Percentiles rank a stretch among this genome's conserved stretches.
These are phyloP conservation scores for Lachnellula willkommii DNA, from an alignment of 2,329 filamentous ascomycete genomes.

Conservation along the genomic window DNA sequence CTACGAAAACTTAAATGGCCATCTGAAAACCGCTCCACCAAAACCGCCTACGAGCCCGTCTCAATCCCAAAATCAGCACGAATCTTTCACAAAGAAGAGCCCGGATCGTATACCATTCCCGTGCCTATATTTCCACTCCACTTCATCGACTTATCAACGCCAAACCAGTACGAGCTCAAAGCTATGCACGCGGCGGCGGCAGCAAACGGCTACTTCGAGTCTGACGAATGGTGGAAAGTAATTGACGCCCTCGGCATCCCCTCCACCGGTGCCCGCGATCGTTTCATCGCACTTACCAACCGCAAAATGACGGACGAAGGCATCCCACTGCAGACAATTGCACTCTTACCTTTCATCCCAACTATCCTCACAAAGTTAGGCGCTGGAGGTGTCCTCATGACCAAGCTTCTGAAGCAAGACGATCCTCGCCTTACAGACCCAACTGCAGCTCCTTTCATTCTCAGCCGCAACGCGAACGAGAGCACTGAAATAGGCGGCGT, in stretches of 20 bases:
- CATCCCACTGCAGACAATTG: conserved; percentile 75
- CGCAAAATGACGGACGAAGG: conserved; percentile 67
- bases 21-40: conserved; percentile 33
- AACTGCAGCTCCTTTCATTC: conserved; percentile 62
- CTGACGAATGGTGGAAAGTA: conserved; percentile 68
- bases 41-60: conserved; percentile 82
- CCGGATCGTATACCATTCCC: not conserved
- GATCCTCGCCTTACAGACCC: conserved; percentile 62
- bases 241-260: conserved; percentile 76
- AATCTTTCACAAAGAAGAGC: conserved; percentile 46
- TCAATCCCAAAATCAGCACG: conserved; percentile 69
- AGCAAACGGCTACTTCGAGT: conserved; percentile 61
- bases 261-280: conserved; percentile 61
- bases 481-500: conserved; percentile 62
- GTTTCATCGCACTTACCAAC: conserved; percentile 64
- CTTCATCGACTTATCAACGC: conserved; percentile 69
- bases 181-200: conserved; percentile 72
- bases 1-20: conserved; percentile 53
- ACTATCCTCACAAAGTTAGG: conserved; percentile 83
- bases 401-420: conserved; percentile 60
- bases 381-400: conserved; percentile 54
- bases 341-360: conserved; percentile 83
- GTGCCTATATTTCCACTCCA: conserved; percentile 50
- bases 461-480: conserved; percentile 55
- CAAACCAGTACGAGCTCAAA: conserved; percentile 75